Base-by-base conservation (phyloP, 2,329 filamentous ascomycete genomes). In the Trichoderma arundinaceum region DNA sequence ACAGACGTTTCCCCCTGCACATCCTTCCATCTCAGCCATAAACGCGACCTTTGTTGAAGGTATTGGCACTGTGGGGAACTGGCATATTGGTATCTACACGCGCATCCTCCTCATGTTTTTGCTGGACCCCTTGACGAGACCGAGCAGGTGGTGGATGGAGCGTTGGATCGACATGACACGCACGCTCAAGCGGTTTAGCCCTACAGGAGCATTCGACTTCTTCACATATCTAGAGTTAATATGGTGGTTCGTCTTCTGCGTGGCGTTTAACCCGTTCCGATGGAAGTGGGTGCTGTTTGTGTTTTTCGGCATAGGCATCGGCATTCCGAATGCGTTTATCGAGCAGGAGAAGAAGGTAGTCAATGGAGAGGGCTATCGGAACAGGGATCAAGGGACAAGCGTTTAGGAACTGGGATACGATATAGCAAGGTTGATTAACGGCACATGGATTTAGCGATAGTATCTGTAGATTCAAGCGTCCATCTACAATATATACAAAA, bases 281-380 rank as follows among this genome's bases (percentile, higher is more conserved):
- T 96, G 92, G 92, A 96, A 96, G 80, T 96, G 92, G 92, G 91
- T 89, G 0, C 74, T 88, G 0, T 96, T 96, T 74, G 91, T 96
- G 15, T 88, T 96, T 71, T 90, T 90, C 67, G 92, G 92, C 0
- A 75, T 94, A 35, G 91, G 90, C 0, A 82, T 85, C 49, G 81
- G 81, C 19, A 74, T 95, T 53, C 92, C 92, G 0, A 82, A 85
- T 75, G 81, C 79, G 13, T 81, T 95, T 32, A 88, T 94, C 0
- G 80, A 85, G 69, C 79, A 84, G 15, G 92, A 96, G 78, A 85
- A 89, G 70, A 79, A 75, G 67, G 68, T 91, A 7, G 78, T 88
- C 59, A 84, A 87, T 68, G 83, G 82, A 1, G 66, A 85, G 51
- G 82, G 83, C 1, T 75, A 74, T 12, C 39, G 38, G 1, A 61